Percentiles rank a stretch among this genome's conserved stretches.
Conservation (phyloP, 1,139 yeast genomes). For the Schwanniomyces etchellsii region DNA sequence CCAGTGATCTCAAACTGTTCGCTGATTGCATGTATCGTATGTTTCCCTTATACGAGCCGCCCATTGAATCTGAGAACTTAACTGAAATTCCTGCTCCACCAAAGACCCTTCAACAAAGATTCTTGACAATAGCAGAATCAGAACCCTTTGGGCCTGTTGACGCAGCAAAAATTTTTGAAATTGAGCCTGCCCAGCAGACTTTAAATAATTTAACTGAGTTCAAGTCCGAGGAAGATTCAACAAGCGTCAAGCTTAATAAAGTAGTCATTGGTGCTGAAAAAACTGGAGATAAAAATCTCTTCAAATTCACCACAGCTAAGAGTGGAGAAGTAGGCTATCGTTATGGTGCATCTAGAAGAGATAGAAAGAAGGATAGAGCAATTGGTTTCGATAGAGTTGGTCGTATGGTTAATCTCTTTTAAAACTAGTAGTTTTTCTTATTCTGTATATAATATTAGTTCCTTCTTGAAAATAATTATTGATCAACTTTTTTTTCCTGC, state of each 20-base stretch:
- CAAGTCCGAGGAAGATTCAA: conserved; percentile 31
- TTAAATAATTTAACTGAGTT: conserved; percentile 60
- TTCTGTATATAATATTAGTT: conserved; percentile 9
- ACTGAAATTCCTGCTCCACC: conserved; percentile 94
- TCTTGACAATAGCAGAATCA: conserved; percentile 85
- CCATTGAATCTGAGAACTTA: conserved; percentile 54
- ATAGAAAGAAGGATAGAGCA: conserved; percentile 78
- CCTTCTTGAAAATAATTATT: neutral
- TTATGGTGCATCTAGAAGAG: conserved; percentile 89
- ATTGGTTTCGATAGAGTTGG: conserved; percentile 74
- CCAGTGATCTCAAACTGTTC: conserved; percentile 50
- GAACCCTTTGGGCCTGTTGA: conserved; percentile 97
- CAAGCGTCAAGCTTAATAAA: conserved; percentile 16
- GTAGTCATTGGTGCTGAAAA: conserved; percentile 46
- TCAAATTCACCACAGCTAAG: conserved; percentile 69
- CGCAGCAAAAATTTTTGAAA: conserved; percentile 79
- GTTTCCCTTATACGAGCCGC: conserved; percentile 67
- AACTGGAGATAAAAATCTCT: conserved; percentile 56
- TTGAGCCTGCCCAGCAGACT: conserved; percentile 81
- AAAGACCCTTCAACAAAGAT: conserved; percentile 77
- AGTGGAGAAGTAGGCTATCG: conserved; percentile 86
- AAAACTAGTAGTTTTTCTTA: conserved; percentile 6
- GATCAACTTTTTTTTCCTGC: neutral
- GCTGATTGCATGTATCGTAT: conserved; percentile 62
- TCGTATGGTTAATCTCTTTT: conserved; percentile 37